Conservation (phyloP, 208 protist species). For the Acanthamoeba lenticulata region DNA sequence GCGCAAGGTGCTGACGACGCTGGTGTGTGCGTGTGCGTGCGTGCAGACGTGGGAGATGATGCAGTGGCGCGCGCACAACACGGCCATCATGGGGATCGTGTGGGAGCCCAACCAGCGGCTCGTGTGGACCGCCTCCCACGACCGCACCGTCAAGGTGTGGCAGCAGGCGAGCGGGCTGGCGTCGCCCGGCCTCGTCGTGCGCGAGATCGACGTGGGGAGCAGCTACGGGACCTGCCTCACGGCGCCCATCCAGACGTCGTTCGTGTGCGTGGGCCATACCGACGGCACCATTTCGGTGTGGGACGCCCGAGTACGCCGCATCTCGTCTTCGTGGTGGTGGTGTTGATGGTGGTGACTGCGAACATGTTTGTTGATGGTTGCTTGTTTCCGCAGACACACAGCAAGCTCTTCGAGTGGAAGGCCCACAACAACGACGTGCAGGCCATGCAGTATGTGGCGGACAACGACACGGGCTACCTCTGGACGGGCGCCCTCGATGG, state of each 20-base stretch:
- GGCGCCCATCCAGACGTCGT: not conserved
- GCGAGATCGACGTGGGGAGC: not conserved
- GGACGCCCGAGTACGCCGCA: not conserved
- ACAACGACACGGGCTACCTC: not conserved
- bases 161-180: constrained; percentile 16
- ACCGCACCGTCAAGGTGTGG: constrained; percentile 55
- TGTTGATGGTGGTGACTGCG: too few species aligned
- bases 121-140: constrained; percentile 15
- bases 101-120: constrained; percentile 19
- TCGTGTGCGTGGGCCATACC: not conserved
- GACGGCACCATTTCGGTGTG: constrained; percentile 21
- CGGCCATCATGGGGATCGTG: constrained; percentile 22
- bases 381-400: not conserved
- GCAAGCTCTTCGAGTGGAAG: not conserved
- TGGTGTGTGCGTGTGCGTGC: too few species aligned
- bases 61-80: constrained; percentile 22
- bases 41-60: constrained; percentile 62
- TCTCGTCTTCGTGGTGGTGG: too few species aligned
- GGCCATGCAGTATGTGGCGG: not conserved
- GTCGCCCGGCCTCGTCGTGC: not conserved
- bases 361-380: too few species aligned
- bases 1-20: too few species aligned
- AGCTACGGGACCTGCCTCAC: not conserved
- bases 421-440: not conserved
- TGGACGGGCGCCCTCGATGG: constrained; percentile 40